Conservation (phyloP, 176 grass and related monocot genomes). For the sorghum (Sorghum bicolor) region Sorghum_bicolor_NCBIv3 NC_012872.2:2155501-2156000, state of each 20-base stretch:
- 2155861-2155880: too few relatives aligned
- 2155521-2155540: too few relatives aligned
- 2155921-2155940: slow-evolving; percentile 21
- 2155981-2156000: slow-evolving; percentile 58
- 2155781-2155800: neutral
- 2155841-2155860: too few relatives aligned
- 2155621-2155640: too few relatives aligned
- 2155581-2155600: too few relatives aligned
- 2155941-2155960: slow-evolving; percentile 13
- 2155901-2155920: slow-evolving; percentile 16
- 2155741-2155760: slow-evolving; percentile 52
- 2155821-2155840: too few relatives aligned
- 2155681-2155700: neutral
- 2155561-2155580: too few relatives aligned
- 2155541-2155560: too few relatives aligned
- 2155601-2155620: too few relatives aligned
- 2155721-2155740: slow-evolving; percentile 37
- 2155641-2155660: too few relatives aligned
- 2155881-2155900: neutral
- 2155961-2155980: slow-evolving; percentile 51
- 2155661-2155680: too few relatives aligned
- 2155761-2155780: neutral
- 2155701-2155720: neutral
- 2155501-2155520: too few relatives aligned
- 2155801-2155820: neutral